Evolutionary conservation across 2,329 filamentous ascomycete genomes (phyloP), one percentile per base, ranked within the genome.

Genomic region (Stemphylium vesicarium): DNA sequence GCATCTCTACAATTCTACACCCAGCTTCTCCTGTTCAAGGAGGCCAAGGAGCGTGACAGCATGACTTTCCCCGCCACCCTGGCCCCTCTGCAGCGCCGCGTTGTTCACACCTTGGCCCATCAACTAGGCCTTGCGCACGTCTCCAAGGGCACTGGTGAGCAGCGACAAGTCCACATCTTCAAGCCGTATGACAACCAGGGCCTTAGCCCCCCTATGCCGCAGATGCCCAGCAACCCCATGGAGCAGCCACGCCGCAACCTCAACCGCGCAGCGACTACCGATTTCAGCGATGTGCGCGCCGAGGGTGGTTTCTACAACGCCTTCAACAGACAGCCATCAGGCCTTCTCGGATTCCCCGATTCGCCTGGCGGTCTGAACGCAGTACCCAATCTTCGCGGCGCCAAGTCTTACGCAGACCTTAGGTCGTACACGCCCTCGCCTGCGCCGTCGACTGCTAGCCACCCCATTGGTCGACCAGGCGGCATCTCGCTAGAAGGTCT

Each of bases 361-460:
- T 93, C 91, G 70, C 91, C 85, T 6, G 70, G 79, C 39, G 83
- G 83, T 44, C 81, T 88, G 55, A 87, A 88, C 29, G 85, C 90
- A 42, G 89, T 82, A 52, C 85, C 91, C 72, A 94, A 94, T 69
- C 85, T 99, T 32, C 89, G 95, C 38, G 91, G 91, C 24, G 95
- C 94, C 59, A 98, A 98, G 81, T 98, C 94, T 45, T 97, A 97
- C 74, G 95, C 94, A 32, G 95, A 99, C 73, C 80, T 99, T 60
- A 90, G 94, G 62, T 96, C 93, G 1, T 96, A 96, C 78, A 97
- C 93, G 13, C 94, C 94, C 10, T 98, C 94, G 65, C 94, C 95
- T 5, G 94, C 91, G 3, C 88, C 89, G 7, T 96, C 95, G 11
- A 92, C 91, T 15, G 91, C 91, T 5, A 96, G 92, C 80, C 96